A percentile compares a stretch with the other conserved stretches of the same genome.
Conservation (phyloP, 306 rosid genomes). For the Quercus alba region DNA sequence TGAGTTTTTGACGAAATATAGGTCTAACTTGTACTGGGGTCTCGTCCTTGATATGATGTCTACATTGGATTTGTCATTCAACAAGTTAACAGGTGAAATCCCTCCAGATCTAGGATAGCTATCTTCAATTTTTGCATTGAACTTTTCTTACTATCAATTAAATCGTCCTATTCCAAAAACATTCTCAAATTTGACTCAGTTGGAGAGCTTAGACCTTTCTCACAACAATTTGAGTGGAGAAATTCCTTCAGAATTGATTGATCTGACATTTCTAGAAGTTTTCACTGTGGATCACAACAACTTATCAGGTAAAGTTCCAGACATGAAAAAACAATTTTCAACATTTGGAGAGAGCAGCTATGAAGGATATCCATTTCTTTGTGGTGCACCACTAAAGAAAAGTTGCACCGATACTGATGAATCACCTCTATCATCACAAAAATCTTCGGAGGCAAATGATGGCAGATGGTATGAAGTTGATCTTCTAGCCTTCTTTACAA, state of each 20-base stretch:
- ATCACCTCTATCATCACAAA: too few relatives aligned
- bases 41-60: background rate
- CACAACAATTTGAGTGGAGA: background rate
- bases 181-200: background rate
- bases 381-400: background rate
- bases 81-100: background rate
- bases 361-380: constrained; percentile 1
- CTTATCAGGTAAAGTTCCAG: background rate
- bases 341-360: background rate
- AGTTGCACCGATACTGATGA: background rate
- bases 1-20: background rate
- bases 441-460: too few relatives aligned
- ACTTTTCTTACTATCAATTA: constrained; percentile 4
- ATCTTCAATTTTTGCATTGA: background rate
- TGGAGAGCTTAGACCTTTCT: constrained; percentile 12
- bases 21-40: background rate
- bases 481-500: background rate
- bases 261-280: background rate
- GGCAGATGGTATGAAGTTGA: too few relatives aligned
- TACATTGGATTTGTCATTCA: constrained; percentile 3
- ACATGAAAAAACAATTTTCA: background rate
- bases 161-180: background rate
- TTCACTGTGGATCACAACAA: constrained; percentile 10
- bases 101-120: background rate
- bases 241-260: background rate